A percentile compares a stretch with the other conserved stretches of the same genome.
Evolutionary conservation across 306 rosid genomes (phyloP).

Genomic region (Quercus berberidifolia): DNA sequence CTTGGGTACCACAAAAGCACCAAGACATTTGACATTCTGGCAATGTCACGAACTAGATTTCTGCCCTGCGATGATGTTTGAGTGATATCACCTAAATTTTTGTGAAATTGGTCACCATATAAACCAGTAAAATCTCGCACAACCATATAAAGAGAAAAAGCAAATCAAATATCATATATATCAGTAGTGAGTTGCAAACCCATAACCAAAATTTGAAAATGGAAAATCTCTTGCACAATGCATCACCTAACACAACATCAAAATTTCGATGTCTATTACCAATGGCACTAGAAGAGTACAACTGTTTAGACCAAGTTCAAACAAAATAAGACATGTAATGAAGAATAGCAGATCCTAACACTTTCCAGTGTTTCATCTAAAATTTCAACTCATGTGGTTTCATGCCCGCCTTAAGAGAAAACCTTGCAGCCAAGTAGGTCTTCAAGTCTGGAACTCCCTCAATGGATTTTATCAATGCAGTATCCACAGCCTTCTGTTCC

Average conservation of each 20-base stretch:
- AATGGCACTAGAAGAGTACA: not conserved
- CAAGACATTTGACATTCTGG: no score
- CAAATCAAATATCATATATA: not conserved
- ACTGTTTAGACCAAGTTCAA: constrained; percentile 9
- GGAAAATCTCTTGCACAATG: not conserved
- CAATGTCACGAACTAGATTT: no score
- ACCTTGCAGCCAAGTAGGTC: constrained; percentile 72
- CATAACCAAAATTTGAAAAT: constrained; percentile 9
- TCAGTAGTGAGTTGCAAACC: not conserved
- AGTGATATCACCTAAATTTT: no score
- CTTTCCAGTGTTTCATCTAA: constrained; percentile 15
- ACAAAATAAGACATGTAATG: not conserved
- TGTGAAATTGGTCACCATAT: no score
- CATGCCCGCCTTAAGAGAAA: constrained; percentile 69
- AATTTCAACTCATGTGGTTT: constrained; percentile 78
- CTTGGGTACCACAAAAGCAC: no score
- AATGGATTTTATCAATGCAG: constrained; percentile 50
- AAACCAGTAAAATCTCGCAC: no score
- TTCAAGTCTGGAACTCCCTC: constrained; percentile 69
- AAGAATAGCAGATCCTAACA: not conserved
- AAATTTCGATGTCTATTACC: not conserved
- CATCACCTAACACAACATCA: constrained; percentile 3
- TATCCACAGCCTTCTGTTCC: constrained; percentile 68
- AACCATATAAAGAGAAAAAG: no score
- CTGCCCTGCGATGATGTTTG: no score